Base-by-base conservation (phyloP, 495 filamentous ascomycete genomes). In the Hypoxylon lienhwacheense region DNA sequence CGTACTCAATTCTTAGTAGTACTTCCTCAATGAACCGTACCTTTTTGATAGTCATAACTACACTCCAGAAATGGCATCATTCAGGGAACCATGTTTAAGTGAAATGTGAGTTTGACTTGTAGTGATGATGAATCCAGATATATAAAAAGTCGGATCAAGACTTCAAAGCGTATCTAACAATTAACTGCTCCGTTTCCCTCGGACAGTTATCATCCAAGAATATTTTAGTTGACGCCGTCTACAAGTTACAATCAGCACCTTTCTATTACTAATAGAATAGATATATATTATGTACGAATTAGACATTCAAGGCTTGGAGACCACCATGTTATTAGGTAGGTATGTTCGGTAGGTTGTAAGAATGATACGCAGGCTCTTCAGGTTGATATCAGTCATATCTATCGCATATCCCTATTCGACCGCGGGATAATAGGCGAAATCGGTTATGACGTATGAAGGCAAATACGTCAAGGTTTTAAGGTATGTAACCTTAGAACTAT, bases 401-500 rank as follows among this genome's bases (percentile, higher is more conserved):
- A 49, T 42, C 20, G 16, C 34, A 36, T 47, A 31, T 11, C 12
- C 56, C 28, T 39, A 61, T 61, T 61, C 35, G 57, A 47, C 28
- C 22, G 29, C 28, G 39, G 41, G 47, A 47, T 32, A 47, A 6
- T 26, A 61, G 51, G 41, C 57, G 29, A 51, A 35, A 34, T n/a
- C 20, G 10, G 16, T 35, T 61, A 61, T 55, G 57, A 61, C 57
- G 57, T 55, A 55, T 5, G 17, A 47, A 55, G 24, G 41, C 14
- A 39, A 36, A 45, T n/a, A 24, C n/a, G 14, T 12, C n/a, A n/a
- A 34, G 17, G 16, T 28, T n/a, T n/a, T n/a, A 4, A 26, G 16
- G 32, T 36, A 20, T 28, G 19, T 19, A n/a, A n/a, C n/a, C n/a
- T n/a, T n/a, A 21, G 10, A 25, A n/a, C 22, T 41, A 8, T 43